Conservation (phyloP, 331 rosid species). For the Pyrus hybrid region DNA sequence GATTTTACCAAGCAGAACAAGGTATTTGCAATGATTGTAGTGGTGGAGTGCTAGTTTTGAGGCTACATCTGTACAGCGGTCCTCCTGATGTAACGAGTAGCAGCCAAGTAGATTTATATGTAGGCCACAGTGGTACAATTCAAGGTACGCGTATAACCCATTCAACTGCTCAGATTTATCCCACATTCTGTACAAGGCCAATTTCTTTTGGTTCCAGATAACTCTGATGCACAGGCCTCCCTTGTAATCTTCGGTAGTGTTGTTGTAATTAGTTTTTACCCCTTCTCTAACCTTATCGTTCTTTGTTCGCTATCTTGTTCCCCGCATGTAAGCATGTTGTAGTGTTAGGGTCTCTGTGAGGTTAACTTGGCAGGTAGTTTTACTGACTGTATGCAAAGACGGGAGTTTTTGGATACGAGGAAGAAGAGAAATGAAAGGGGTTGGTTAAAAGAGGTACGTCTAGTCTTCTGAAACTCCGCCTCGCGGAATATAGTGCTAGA, state of each 20-base stretch:
- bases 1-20: conserved; percentile 17
- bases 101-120: conserved; percentile 9
- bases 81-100: background rate
- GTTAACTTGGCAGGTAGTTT: background rate
- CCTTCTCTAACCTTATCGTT: background rate
- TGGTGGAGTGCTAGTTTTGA: background rate
- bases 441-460: background rate
- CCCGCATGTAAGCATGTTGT: too few species aligned
- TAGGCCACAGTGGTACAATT: background rate
- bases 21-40: conserved; percentile 1
- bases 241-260: background rate
- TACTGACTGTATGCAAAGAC: background rate
- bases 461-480: background rate
- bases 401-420: background rate
- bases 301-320: background rate
- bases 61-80: background rate
- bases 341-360: background rate
- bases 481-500: background rate
- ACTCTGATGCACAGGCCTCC: background rate
- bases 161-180: too few species aligned
- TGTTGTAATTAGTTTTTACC: background rate
- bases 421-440: background rate
- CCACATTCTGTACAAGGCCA: background rate
- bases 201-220: background rate
- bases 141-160: background rate